Conservation (phyloP, 306 rosid species). For the Delonix regia region DNA sequence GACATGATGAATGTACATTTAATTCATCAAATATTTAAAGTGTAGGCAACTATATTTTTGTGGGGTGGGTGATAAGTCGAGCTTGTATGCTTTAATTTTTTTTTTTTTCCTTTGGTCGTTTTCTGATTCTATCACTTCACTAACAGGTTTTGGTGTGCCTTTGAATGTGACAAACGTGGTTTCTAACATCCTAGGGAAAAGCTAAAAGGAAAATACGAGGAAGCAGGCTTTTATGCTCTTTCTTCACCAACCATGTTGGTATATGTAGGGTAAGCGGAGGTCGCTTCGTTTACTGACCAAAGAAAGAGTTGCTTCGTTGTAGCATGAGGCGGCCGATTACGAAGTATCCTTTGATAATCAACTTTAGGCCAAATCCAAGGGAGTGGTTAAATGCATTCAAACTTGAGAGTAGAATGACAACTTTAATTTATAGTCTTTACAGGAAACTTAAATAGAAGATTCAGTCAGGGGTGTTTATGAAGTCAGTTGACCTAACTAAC, state of each 20-base stretch:
- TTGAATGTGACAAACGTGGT: constrained; percentile 35
- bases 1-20: constrained; percentile 16
- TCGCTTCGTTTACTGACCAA: constrained; percentile 21
- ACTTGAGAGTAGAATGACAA: too few relatives aligned
- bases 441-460: not conserved
- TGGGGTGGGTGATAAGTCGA: constrained; percentile 26
- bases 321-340: constrained; percentile 5
- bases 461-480: too few relatives aligned
- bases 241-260: too few relatives aligned
- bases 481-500: too few relatives aligned
- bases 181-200: constrained; percentile 6
- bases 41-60: not conserved
- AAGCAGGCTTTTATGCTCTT: not conserved
- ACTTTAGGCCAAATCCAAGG: not conserved
- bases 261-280: constrained; percentile 8
- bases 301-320: constrained; percentile 25
- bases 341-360: not conserved
- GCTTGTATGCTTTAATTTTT: not conserved
- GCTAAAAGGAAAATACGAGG: constrained; percentile 17
- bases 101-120: too few relatives aligned
- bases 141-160: not conserved
- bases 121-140: constrained; percentile 13
- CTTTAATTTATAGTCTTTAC: not conserved
- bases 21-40: constrained; percentile 31
- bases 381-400: too few relatives aligned